phyloP scores from a whole-genome alignment of 176 grass and related monocot species.

The Oryza rufipogon region DNA sequence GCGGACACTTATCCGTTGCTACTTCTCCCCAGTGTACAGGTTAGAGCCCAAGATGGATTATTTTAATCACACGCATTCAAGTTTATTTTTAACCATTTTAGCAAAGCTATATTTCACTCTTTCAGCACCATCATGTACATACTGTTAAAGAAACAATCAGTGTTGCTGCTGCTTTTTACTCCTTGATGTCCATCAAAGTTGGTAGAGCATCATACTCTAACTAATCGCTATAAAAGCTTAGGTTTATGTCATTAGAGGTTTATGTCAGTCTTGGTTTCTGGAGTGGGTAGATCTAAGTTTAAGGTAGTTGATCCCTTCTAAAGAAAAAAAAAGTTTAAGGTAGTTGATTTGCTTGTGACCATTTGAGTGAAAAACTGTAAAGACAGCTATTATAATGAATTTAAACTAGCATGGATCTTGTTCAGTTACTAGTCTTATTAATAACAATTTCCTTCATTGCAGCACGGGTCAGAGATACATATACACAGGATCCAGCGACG shows the following conservation, averaged over 20 bases:
- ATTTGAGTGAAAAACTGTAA: slow-evolving; percentile 3
- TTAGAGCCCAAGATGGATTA: slow-evolving; percentile 31
- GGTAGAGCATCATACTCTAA: neutral
- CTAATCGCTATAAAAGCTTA: neutral
- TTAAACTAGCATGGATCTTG: neutral
- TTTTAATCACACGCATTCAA: slow-evolving; percentile 14
- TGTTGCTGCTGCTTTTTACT: neutral
- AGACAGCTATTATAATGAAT: neutral
- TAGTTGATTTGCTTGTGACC: neutral
- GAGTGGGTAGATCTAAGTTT: neutral
- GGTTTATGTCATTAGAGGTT: neutral
- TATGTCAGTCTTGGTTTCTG: neutral
- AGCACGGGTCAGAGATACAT: slow-evolving; percentile 98
- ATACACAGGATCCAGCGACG: slow-evolving; percentile 89
- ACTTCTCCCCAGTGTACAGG: slow-evolving; percentile 92
- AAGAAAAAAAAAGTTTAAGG: neutral
- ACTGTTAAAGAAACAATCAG: slow-evolving; percentile 2
- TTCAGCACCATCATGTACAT: neutral
- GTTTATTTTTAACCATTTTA: slow-evolving; percentile 16
- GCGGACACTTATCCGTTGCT: slow-evolving; percentile 86
- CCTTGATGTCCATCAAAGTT: neutral
- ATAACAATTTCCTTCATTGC: slow-evolving; percentile 25
- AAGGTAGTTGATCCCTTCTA: neutral
- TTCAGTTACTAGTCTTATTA: neutral
- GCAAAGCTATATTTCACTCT: neutral